Evolutionary conservation across 208 protist species (phyloP).

Genomic region (Trypanosoma theileri): DNA sequence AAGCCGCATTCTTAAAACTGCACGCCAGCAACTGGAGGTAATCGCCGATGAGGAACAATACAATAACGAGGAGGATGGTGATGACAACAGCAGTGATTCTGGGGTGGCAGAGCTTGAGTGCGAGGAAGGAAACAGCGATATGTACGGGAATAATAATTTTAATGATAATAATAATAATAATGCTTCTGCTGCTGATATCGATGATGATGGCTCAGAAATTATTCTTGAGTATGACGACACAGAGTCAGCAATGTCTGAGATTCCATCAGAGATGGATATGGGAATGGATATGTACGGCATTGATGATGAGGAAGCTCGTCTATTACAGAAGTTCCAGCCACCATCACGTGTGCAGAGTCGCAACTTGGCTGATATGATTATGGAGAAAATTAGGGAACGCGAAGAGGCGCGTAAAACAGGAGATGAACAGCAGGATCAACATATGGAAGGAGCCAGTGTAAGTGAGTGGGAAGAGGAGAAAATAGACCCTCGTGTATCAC

Average conservation of each 20-base stretch:
- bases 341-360: conserved; percentile 82
- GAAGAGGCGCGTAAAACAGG: conserved; percentile 43
- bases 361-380: conserved; percentile 91
- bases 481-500: conserved; percentile 84
- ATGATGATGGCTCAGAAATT: conserved; percentile 52
- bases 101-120: conserved; percentile 11
- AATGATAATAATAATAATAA: conserved; percentile 52
- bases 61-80: conserved; percentile 5
- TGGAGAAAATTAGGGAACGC: conserved; percentile 89
- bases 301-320: conserved; percentile 84
- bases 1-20: conserved; percentile 74
- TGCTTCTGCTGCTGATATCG: conserved; percentile 16
- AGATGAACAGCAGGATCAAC: conserved; percentile 1
- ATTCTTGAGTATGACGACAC: conserved; percentile 75
- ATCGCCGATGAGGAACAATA: conserved; percentile 45
- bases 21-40: conserved; percentile 65
- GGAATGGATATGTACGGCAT: conserved; percentile 78
- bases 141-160: conserved; percentile 18
- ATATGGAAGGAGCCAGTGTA: conserved; percentile 7
- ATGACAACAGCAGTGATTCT: conserved; percentile 19
- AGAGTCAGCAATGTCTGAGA: conserved; percentile 79
- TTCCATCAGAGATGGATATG: conserved; percentile 72
- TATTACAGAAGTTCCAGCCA: conserved; percentile 89
- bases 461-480: conserved; percentile 23
- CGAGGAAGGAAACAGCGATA: neutral